Evolutionary conservation across 352 stramenopile species (phyloP), one percentile per base, ranked within the genome.

Genomic region (Phytophthora kernoviae): DNA sequence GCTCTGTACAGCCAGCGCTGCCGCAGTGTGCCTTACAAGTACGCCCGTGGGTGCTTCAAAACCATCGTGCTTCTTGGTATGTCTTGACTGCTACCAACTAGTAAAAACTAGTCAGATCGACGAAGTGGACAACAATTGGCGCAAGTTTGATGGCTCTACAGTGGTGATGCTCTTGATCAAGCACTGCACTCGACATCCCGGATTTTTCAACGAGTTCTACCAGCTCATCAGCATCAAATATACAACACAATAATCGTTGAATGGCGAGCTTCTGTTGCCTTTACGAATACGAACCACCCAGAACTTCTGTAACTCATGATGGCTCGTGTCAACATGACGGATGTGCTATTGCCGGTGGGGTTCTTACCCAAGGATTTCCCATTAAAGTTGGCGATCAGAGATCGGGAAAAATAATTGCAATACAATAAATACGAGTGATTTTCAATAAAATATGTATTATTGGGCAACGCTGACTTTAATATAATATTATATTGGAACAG

Each of bases 171-270:
- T 81, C 8, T 39, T 73, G n/a, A 54, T 81, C 18, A 50, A 52
- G 21, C 68, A 81, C 48, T 81, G 15, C 40, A 5, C 26, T 81
- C 5, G 57, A 64, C 10, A 49, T 81, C 11, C 57, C 67, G 0
- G 2, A 58, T 10, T 47, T 17, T 48, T 81, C 7, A 57, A 57
- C 3, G 22, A 46, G 0, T 77, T 79, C n/a, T 39, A 37, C 7
- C 54, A 54, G 15, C 42, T 82, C 11, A 54, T 65, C 12, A 70
- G 53, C 0, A 14, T 82, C 41, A 77, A 81, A 54, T 74, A 5
- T 81, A 77, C 51, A 79, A 82, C 24, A 62, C 62, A 11, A 74
- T 65, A 1, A 52, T 81, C 43, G 33, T 39, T 0, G 43, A 57
- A 8, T 77, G 73, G 70, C 14, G 14, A 1, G 47, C 18, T 7